Evolutionary conservation across 129 eudicot species (phyloP), one percentile per base, ranked within the genome.

Genomic region (Centrapalus pauciflorus): DNA sequence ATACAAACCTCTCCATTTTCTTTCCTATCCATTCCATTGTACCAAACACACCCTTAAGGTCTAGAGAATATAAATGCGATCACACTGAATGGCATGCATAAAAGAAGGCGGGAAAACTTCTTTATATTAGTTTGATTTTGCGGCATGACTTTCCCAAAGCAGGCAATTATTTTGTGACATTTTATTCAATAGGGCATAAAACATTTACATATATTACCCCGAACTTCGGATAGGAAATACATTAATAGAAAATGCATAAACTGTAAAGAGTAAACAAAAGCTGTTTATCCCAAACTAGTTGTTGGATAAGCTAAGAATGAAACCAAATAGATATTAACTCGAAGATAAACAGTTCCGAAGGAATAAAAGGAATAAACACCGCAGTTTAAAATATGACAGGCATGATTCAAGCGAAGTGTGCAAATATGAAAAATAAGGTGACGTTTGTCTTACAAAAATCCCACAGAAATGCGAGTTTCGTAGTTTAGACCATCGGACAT

Each of bases 401-500:
- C 34, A 63, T 63, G 54, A 13, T 63, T 43, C 24, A 43, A 40
- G 69, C 41, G 43, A 63, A 26, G 4, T 41, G 24, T 41, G 17
- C 69, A 40, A 11, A 38, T 40, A 17, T 12, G 2, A 63, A 41
- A 17, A 34, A 5, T 41, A 25, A 3, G 48, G 41, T 3, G 37
- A 37, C 6, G 29, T n/a, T 1, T 3, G 7, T 81, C 97, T 90
- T 76, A 87, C 97, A 90, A 77, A 73, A 90, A 90, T 55, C 97
- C 97, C 20, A 90, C 95, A 45, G 92, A 86, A 60, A 90, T 90
- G 32, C 87, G 83, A 26, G 89, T 90, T 25, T 80, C 81, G 66
- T 84, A 90, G 61, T 78, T 76, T 63, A 90, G 70, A 73, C 97
- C 95, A 76, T 90, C 95, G 8, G 97, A 90, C 97, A 90, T 90